These are phyloP conservation scores for Botrytis hyacinthi DNA, from an alignment of 2,329 filamentous ascomycete genomes.

Conservation along the genomic window DNA sequence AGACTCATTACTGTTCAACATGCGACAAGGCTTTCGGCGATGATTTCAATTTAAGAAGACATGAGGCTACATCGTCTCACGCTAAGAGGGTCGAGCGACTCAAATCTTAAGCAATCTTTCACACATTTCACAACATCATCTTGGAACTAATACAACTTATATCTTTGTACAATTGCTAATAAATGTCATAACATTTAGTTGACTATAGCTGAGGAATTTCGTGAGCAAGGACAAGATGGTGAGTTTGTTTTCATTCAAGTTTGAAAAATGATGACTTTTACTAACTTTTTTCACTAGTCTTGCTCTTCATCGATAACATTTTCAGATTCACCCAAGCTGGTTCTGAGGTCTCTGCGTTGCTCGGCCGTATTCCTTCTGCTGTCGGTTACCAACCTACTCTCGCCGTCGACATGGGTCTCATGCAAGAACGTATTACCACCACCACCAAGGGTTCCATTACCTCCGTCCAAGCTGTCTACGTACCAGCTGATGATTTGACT, in stretches of 20 bases:
- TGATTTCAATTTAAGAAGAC: no score
- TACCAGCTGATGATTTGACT: constrained; percentile 99
- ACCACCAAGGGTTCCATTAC: constrained; percentile 99
- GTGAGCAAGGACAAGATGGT: constrained; percentile 81
- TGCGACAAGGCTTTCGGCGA: background rate
- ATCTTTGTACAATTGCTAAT: background rate
- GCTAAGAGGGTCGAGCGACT: background rate
- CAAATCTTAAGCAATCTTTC: background rate
- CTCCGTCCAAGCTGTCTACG: constrained; percentile 99
- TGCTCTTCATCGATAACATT: constrained; percentile 99
- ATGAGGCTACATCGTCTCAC: background rate
- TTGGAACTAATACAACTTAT: background rate
- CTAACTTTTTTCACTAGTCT: constrained; percentile 56
- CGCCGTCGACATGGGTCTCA: constrained; percentile 96
- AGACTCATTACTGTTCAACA: background rate
- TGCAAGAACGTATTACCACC: constrained; percentile 99
- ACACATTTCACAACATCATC: background rate
- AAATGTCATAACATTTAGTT: background rate
- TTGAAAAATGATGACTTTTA: no score
- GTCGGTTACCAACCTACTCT: constrained; percentile 99
- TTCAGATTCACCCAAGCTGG: constrained; percentile 99
- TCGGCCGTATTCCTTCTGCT: constrained; percentile 99
- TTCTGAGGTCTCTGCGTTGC: constrained; percentile 98
- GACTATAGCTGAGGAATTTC: constrained; percentile 81
- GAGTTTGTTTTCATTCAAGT: no score